Percentiles rank a stretch among this genome's conserved stretches.
These are phyloP conservation scores for Penicillium sp. DNA, from an alignment of 2,329 filamentous ascomycete genomes.

Conservation along the genomic window DNA sequence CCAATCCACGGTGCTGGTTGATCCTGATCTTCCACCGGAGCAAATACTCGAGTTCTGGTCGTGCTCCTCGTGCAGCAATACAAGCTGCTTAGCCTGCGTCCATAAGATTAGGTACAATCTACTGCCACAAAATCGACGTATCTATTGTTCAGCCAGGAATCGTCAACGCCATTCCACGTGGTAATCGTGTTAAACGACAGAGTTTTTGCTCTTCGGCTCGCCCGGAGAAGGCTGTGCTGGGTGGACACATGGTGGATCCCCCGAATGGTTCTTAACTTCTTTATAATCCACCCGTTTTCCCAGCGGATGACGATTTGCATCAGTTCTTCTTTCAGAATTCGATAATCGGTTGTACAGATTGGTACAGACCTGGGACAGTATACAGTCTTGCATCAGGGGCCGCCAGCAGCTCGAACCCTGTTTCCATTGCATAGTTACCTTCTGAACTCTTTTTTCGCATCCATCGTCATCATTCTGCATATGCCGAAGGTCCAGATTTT, in stretches of 20 bases:
- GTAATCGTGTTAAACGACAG: not conserved
- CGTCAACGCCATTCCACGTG: not conserved
- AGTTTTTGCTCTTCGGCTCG: constrained; percentile 23
- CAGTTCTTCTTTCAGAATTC: not conserved
- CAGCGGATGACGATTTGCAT: not conserved
- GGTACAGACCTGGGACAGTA: not conserved
- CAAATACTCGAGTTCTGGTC: not conserved
- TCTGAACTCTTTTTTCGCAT: not conserved
- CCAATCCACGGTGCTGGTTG: constrained; percentile 9
- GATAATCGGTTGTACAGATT: constrained; percentile 2
- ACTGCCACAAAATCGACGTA: not conserved
- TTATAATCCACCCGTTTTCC: not conserved
- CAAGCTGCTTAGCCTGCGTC: not conserved
- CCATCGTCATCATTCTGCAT: not conserved
- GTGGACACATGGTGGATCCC: constrained; percentile 21
- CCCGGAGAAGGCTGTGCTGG: constrained; percentile 32
- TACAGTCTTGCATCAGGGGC: not conserved
- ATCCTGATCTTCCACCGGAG: not conserved
- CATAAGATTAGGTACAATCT: not conserved
- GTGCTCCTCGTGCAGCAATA: not conserved
- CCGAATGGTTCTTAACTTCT: constrained; percentile 15
- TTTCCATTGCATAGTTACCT: not conserved
- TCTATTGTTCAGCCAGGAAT: not conserved
- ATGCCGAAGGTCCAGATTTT: not conserved
- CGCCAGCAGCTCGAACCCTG: not conserved